A percentile compares a stretch with the other conserved stretches of the same genome.
Evolutionary conservation across 176 grass and related monocot genomes (phyloP).

Genomic region (Aegilops umbellulata): DNA sequence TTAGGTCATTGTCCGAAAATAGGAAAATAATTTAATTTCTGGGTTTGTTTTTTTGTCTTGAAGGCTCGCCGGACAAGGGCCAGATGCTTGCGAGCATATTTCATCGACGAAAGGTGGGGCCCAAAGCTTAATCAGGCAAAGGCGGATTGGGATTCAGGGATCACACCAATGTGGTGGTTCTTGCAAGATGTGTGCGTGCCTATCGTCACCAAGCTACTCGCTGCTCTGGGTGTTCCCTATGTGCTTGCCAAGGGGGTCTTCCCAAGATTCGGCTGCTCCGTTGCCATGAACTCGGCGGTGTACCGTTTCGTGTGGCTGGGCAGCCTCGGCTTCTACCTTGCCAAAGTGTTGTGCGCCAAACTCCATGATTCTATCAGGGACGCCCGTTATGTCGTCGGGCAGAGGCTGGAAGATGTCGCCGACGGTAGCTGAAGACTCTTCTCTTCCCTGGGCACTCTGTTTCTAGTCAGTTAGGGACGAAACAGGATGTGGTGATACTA

Average conservation of each 20-base stretch:
- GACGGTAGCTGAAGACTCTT: constrained; percentile 1
- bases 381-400: constrained; percentile 48
- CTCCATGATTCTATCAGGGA: constrained; percentile 56
- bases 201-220: constrained; percentile 35
- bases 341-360: constrained; percentile 12
- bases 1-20: neutral
- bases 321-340: constrained; percentile 12
- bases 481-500: neutral
- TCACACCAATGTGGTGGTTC: constrained; percentile 43
- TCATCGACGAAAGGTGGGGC: constrained; percentile 43
- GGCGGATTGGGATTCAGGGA: constrained; percentile 28
- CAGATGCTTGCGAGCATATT: constrained; percentile 9
- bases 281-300: constrained; percentile 35
- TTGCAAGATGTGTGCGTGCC: constrained; percentile 44
- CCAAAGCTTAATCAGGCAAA: constrained; percentile 30
- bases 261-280: constrained; percentile 42
- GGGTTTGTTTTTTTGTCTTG: neutral
- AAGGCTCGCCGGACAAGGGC: constrained; percentile 36
- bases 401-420: constrained; percentile 40
- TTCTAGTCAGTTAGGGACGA: neutral
- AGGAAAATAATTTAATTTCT: neutral
- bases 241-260: constrained; percentile 43
- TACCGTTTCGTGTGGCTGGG: constrained; percentile 59
- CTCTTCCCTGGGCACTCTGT: neutral
- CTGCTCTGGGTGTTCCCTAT: constrained; percentile 46